phyloP scores from a whole-genome alignment of 1,284 basidiomycete species.

The Bondarzewia mesenterica region DNA sequence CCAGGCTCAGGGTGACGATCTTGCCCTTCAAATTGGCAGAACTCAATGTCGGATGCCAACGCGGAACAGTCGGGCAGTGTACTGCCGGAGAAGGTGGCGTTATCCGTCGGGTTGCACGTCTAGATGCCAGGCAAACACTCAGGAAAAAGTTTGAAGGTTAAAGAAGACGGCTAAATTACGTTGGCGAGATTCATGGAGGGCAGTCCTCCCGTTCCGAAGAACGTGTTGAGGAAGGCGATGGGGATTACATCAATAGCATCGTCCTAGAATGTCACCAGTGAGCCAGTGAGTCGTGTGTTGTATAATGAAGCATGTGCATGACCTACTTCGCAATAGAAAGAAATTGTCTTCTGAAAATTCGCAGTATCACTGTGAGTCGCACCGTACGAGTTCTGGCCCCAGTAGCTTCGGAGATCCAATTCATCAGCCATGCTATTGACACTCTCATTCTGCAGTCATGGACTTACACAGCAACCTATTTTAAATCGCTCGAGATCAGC shows the following conservation, averaged over 20 bases:
- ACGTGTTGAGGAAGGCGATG: constrained; percentile 52
- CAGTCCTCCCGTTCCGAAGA: constrained; percentile 40
- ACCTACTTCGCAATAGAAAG: constrained; percentile 49
- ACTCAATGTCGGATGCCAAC: constrained; percentile 45
- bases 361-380: constrained; percentile 42
- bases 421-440: too few species aligned
- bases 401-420: too few species aligned
- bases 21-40: constrained; percentile 57
- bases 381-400: constrained; percentile 64
- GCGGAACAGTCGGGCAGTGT: constrained; percentile 44
- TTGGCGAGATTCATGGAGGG: constrained; percentile 59
- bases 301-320: neutral
- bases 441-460: too few species aligned
- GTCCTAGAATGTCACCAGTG: constrained; percentile 29
- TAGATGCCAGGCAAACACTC: constrained; percentile 13
- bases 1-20: constrained; percentile 37
- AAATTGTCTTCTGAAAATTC: constrained; percentile 47
- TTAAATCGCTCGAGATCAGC: too few species aligned
- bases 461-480: constrained; percentile 47
- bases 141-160: neutral
- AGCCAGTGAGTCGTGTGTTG: constrained; percentile 1
- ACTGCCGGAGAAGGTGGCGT: constrained; percentile 50
- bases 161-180: constrained; percentile 22
- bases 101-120: constrained; percentile 49
- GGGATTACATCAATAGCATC: constrained; percentile 56